phyloP scores from a whole-genome alignment of 208 protist genomes.

The Spongospora subterranea region DNA sequence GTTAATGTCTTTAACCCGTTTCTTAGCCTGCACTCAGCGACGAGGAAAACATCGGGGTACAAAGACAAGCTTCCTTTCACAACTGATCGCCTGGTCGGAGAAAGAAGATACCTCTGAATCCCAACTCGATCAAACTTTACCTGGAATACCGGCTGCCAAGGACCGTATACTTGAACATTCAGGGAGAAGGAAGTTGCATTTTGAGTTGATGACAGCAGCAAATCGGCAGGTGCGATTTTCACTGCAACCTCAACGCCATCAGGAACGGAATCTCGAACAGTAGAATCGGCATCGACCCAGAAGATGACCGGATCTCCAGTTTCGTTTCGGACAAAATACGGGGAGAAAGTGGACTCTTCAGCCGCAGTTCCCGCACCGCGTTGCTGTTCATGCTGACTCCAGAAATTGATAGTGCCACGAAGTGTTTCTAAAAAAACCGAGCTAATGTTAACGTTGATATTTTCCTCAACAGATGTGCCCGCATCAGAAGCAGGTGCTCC shows the following conservation, averaged over 20 bases:
- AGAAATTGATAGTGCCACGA: neutral
- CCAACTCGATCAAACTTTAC: constrained; percentile 33
- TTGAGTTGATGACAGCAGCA: neutral
- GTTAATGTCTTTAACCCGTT: constrained; percentile 7
- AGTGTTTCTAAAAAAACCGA: neutral
- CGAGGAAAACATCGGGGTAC: neutral
- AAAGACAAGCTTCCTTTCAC: neutral
- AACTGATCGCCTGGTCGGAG: neutral
- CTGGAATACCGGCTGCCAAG: neutral
- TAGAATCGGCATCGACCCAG: constrained; percentile 9
- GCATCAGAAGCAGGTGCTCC: neutral
- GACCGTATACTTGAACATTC: constrained; percentile 2
- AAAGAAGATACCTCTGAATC: neutral
- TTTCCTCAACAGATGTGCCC: neutral
- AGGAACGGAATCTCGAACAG: neutral
- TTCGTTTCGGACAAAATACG: constrained; percentile 37
- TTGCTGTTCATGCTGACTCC: neutral
- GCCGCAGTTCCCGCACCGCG: neutral
- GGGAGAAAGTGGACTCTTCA: neutral
- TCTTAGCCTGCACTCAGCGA: neutral
- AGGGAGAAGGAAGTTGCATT: neutral
- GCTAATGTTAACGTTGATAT: constrained; percentile 19
- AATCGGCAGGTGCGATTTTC: neutral
- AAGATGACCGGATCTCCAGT: neutral
- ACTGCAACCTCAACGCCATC: constrained; percentile 8